Evolutionary conservation across 768 basidiomycete genomes (phyloP).

Genomic region (Tephrocybe sp.): DNA sequence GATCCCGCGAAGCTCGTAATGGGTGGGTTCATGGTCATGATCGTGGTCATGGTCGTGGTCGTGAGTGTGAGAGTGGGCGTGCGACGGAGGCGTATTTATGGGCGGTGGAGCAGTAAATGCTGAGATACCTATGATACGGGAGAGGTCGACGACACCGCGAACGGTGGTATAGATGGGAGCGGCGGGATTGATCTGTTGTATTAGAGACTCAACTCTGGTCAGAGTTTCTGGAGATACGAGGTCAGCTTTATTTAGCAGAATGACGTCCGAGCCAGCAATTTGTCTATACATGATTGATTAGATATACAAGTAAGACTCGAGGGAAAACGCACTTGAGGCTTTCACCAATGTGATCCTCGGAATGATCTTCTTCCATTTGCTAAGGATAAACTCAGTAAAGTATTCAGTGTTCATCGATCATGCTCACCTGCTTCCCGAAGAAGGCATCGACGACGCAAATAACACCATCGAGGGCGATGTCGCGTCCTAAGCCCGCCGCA

Average conservation of each 20-base stretch:
- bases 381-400: constrained; percentile 25
- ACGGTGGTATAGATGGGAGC: constrained; percentile 74
- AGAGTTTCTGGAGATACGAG: constrained; percentile 54
- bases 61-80: constrained; percentile 6
- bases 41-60: constrained; percentile 31
- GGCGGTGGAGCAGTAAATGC: constrained; percentile 67
- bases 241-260: constrained; percentile 92
- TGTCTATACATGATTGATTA: constrained; percentile 52
- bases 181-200: constrained; percentile 79
- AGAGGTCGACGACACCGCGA: constrained; percentile 72
- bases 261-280: constrained; percentile 89
- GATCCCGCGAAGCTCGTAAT: constrained; percentile 81
- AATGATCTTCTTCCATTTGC: constrained; percentile 87
- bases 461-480: constrained; percentile 84
- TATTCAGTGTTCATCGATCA: background rate
- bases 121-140: constrained; percentile 73
- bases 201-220: constrained; percentile 50
- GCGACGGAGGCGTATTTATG: constrained; percentile 17
- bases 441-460: constrained; percentile 91
- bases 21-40: constrained; percentile 39
- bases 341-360: constrained; percentile 65
- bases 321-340: constrained; percentile 62
- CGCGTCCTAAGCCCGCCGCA: constrained; percentile 60
- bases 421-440: constrained; percentile 57
- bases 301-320: background rate